Evolutionary conservation across 1,284 basidiomycete species (phyloP).

Genomic region (Apiotrichum gamsii): DNA sequence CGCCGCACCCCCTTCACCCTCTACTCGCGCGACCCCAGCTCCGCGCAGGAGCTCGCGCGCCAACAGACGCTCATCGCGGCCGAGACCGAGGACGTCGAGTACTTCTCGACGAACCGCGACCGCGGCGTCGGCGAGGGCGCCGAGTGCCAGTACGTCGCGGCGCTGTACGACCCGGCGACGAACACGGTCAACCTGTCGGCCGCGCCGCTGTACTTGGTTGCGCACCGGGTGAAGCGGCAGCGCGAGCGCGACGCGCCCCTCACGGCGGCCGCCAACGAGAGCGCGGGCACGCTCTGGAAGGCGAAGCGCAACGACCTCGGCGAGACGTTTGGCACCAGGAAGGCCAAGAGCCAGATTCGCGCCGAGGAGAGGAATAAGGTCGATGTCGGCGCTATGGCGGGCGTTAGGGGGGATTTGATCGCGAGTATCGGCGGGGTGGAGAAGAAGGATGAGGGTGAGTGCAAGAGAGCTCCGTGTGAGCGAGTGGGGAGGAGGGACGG

Average conservation of each 20-base stretch:
- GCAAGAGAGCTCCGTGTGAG: too few species aligned
- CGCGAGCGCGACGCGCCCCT: slow-evolving; percentile 53
- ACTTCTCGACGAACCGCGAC: slow-evolving; percentile 53
- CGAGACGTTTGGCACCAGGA: slow-evolving; percentile 86
- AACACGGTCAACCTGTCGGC: slow-evolving; percentile 60
- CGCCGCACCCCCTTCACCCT: slow-evolving; percentile 60
- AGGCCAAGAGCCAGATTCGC: slow-evolving; percentile 75
- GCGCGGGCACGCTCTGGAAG: slow-evolving; percentile 54
- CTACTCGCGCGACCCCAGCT: slow-evolving; percentile 52
- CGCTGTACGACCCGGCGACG: slow-evolving; percentile 59
- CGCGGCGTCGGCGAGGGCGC: slow-evolving; percentile 51
- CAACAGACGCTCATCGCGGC: slow-evolving; percentile 59
- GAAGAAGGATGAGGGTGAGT: slow-evolving; percentile 42
- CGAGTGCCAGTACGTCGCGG: slow-evolving; percentile 48
- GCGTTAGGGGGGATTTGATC: slow-evolving; percentile 69
- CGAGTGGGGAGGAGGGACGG: too few species aligned
- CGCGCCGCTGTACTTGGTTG: slow-evolving; percentile 65
- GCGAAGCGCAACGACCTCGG: slow-evolving; percentile 71
- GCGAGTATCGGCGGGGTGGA: slow-evolving; percentile 64
- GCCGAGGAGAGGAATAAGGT: slow-evolving; percentile 80
- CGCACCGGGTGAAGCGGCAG: slow-evolving; percentile 71
- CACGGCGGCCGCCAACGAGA: slow-evolving; percentile 45
- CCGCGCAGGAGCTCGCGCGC: slow-evolving; percentile 49
- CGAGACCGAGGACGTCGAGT: slow-evolving; percentile 62
- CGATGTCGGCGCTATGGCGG: slow-evolving; percentile 75